Conservation (phyloP, 2,329 filamentous ascomycete genomes). For the Raffaelea ambrosiae region DNA sequence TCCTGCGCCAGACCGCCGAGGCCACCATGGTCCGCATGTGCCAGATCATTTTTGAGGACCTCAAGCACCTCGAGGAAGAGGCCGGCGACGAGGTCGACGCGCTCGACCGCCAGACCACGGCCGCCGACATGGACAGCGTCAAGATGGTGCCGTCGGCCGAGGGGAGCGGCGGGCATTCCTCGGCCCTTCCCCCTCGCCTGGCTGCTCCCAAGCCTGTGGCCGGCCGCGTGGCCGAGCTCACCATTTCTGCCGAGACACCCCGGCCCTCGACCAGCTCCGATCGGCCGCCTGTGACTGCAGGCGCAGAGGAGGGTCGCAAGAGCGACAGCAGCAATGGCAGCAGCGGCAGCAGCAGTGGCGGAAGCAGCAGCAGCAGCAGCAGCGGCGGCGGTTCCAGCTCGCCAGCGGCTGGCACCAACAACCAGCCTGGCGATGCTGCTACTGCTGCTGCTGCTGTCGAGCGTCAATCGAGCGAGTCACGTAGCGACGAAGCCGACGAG, state of each 20-base stretch:
- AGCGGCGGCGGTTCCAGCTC: slow-evolving; percentile 1
- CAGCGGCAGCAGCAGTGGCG: not conserved
- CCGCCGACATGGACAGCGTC: slow-evolving; percentile 63
- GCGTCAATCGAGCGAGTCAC: slow-evolving; percentile 5
- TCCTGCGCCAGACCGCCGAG: slow-evolving; percentile 83
- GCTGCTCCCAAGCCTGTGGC: no score
- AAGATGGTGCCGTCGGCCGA: slow-evolving; percentile 63
- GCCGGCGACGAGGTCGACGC: slow-evolving; percentile 57
- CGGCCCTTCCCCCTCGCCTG: no score
- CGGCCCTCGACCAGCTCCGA: slow-evolving; percentile 23
- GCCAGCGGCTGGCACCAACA: no score
- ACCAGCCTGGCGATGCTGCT: slow-evolving; percentile 3
- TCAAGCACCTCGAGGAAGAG: slow-evolving; percentile 79
- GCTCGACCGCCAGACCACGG: slow-evolving; percentile 56
- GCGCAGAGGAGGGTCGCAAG: not conserved
- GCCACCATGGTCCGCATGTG: slow-evolving; percentile 99
- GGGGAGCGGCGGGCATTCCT: slow-evolving; percentile 8
- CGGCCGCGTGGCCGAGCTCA: no score
- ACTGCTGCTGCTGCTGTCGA: not conserved
- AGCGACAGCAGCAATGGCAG: not conserved
- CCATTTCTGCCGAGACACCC: slow-evolving; percentile 7
- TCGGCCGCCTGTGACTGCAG: slow-evolving; percentile 11
- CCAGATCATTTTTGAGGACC: slow-evolving; percentile 90
- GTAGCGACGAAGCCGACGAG: slow-evolving; percentile 8
- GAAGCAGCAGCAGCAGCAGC: not conserved